phyloP scores from a whole-genome alignment of 805 yeast genomes.

The Nakazawaea ambrosiae region DNA sequence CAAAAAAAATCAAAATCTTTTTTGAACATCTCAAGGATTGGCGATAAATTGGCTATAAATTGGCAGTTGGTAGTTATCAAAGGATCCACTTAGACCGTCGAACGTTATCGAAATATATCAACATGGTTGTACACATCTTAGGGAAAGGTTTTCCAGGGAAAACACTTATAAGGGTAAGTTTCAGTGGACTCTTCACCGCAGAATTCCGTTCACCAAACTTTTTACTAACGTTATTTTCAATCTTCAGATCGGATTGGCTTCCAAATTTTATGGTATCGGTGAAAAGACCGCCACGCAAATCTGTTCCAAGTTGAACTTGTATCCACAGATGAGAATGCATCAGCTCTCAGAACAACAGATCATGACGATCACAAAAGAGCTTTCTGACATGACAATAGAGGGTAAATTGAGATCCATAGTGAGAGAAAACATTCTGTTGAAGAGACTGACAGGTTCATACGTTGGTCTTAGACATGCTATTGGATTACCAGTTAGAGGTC shows the following conservation, averaged over 20 bases:
- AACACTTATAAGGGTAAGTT: slow-evolving; percentile 24
- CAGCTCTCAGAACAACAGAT: slow-evolving; percentile 85
- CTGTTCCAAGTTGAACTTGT: slow-evolving; percentile 84
- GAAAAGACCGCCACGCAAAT: slow-evolving; percentile 58
- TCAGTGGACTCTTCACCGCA: neutral
- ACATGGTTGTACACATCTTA: slow-evolving; percentile 45
- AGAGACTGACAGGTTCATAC: slow-evolving; percentile 77
- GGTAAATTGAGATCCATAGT: slow-evolving; percentile 69
- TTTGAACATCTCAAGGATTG: too few relatives aligned
- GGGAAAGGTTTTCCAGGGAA: slow-evolving; percentile 45
- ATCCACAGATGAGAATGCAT: slow-evolving; percentile 92
- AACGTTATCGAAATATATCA: too few relatives aligned
- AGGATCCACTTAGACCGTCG: too few relatives aligned
- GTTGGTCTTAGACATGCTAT: slow-evolving; percentile 85
- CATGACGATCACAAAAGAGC: slow-evolving; percentile 79
- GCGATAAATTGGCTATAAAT: too few relatives aligned
- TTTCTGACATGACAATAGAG: slow-evolving; percentile 77
- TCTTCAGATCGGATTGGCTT: slow-evolving; percentile 59
- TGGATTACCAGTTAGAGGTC: slow-evolving; percentile 83
- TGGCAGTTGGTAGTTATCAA: too few relatives aligned
- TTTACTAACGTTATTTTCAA: slow-evolving; percentile 10
- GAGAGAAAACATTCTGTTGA: slow-evolving; percentile 69
- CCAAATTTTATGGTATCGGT: slow-evolving; percentile 87
- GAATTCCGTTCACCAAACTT: neutral
- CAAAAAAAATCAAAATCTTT: too few relatives aligned